These are phyloP conservation scores for Ceratobasidium sp. DNA, from an alignment of 1,284 basidiomycete species.

Conservation along the genomic window DNA sequence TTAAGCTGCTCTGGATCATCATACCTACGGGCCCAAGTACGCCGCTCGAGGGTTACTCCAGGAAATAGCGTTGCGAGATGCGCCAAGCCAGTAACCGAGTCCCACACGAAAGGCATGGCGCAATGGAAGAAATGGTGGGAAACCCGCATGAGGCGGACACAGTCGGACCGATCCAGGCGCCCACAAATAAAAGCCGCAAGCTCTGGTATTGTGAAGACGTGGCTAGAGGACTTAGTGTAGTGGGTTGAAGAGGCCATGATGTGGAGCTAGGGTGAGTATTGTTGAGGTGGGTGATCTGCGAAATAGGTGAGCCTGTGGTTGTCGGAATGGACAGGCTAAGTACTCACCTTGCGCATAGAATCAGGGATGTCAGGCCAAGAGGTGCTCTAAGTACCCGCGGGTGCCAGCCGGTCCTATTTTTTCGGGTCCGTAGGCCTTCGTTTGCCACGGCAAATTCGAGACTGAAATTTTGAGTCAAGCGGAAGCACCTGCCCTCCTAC, in stretches of 20 bases:
- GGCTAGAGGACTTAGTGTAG: neutral
- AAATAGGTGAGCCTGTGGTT: neutral
- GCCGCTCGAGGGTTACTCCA: neutral
- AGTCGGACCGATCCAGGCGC: neutral
- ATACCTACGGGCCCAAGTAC: neutral
- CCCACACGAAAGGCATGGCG: neutral
- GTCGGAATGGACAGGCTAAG: neutral
- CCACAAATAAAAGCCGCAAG: neutral
- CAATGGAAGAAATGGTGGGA: neutral
- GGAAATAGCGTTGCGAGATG: neutral
- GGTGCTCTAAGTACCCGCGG: neutral
- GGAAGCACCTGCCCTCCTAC: neutral
- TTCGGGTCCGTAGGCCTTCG: neutral
- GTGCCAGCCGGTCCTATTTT: neutral
- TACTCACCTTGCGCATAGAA: neutral
- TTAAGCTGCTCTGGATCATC: neutral
- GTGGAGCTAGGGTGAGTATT: neutral
- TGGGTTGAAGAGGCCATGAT: neutral
- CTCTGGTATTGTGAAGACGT: neutral
- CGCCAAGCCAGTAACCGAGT: neutral
- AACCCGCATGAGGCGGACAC: neutral
- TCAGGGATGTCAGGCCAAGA: no score
- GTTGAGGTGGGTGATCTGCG: neutral
- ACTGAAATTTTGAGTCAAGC: neutral
- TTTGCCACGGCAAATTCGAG: neutral